These are phyloP conservation scores for Chamaenerion angustifolium DNA, from an alignment of 345 rosid species.

Conservation along the genomic window DNA sequence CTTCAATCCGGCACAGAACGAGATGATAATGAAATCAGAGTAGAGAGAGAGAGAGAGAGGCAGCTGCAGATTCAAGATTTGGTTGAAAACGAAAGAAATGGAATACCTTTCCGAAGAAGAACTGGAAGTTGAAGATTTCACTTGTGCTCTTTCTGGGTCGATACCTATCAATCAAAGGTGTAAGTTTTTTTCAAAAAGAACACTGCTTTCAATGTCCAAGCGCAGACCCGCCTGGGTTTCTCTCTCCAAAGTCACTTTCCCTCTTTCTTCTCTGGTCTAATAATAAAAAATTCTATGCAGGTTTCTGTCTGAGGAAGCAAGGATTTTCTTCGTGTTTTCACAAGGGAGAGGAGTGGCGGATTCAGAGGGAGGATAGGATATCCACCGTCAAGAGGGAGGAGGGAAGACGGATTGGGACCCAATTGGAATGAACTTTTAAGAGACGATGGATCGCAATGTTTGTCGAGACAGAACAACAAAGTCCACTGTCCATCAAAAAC, in stretches of 20 bases:
- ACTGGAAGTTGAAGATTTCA: constrained; percentile 5
- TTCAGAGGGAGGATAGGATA: constrained; percentile 2
- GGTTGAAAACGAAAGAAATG: neutral
- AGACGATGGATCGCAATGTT: neutral
- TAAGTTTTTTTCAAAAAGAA: neutral
- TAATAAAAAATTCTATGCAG: no score
- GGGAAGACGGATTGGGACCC: constrained; percentile 3
- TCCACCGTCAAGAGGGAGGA: neutral
- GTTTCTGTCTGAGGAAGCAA: no score
- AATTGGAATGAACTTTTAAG: neutral
- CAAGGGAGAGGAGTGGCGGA: constrained; percentile 1
- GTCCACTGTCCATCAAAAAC: no score
- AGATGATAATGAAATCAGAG: neutral
- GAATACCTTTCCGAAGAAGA: constrained; percentile 1
- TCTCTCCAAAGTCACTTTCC: constrained; percentile 8
- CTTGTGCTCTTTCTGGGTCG: neutral
- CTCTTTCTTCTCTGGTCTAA: neutral
- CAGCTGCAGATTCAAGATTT: neutral
- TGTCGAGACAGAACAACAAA: neutral
- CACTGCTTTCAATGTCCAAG: constrained; percentile 18
- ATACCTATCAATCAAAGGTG: neutral
- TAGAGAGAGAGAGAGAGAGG: neutral
- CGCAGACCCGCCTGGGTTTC: constrained; percentile 3
- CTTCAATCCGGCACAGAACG: neutral
- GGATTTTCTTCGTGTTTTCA: neutral